Conservation (phyloP, 106 monocot genomes). For the Allium cepa region DNA sequence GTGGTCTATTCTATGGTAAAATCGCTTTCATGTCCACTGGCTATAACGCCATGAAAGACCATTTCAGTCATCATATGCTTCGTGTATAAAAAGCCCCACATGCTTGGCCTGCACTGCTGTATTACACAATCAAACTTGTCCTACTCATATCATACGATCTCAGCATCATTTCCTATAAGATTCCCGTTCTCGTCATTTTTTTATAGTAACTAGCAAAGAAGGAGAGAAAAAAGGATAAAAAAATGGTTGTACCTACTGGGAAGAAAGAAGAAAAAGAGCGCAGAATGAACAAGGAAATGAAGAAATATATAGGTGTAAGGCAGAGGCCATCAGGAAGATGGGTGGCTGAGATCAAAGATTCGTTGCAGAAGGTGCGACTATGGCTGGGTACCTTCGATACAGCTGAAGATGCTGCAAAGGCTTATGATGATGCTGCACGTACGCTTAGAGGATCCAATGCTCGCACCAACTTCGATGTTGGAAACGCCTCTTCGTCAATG, state of each 20-base stretch:
- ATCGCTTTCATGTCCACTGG: too few relatives aligned
- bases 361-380: conserved; percentile 20
- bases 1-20: too few relatives aligned
- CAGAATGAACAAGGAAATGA: not conserved
- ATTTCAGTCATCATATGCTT: too few relatives aligned
- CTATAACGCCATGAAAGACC: too few relatives aligned
- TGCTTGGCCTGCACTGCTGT: too few relatives aligned
- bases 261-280: not conserved
- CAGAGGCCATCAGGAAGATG: conserved; percentile 24
- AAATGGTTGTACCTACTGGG: not conserved
- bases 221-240: too few relatives aligned
- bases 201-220: too few relatives aligned
- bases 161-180: too few relatives aligned
- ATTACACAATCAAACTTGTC: too few relatives aligned
- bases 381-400: conserved; percentile 27
- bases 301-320: conserved; percentile 14
- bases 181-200: too few relatives aligned
- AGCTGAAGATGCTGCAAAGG: conserved; percentile 11
- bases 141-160: too few relatives aligned
- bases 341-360: conserved; percentile 30
- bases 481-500: not conserved
- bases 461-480: conserved; percentile 14
- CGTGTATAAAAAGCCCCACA: too few relatives aligned
- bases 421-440: conserved; percentile 14
- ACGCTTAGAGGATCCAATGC: conserved; percentile 16